Evolutionary conservation across 257 asterid species (phyloP), one percentile per base, ranked within the genome.

Genomic region (Fraxinus pennsylvanica): DNA sequence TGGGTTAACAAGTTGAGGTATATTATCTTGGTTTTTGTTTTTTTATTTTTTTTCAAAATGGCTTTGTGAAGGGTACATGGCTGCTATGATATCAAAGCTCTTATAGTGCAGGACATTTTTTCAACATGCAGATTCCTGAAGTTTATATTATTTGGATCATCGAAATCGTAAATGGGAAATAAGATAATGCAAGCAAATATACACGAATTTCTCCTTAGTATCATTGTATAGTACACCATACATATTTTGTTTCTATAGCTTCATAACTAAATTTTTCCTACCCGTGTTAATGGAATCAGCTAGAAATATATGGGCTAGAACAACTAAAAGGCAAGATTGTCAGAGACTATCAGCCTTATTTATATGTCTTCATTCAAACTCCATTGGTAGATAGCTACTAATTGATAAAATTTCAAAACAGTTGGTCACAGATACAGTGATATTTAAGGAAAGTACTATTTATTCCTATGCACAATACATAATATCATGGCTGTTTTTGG

Each of bases 1-100:
- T 95, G 99, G 99, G 86, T 93, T 82, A 93, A 95, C 84, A 95
- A 91, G 87, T 83, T 93, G 82, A 92, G 99, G 99, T 95, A 87
- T 71, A 68, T 72, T 76, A 82, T 35, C 65, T 61, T 45, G 71
- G 76, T 79, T 78, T 43, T 32, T 32, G 0, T 72, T 21, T 79
- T 13, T 79, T 25, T 25, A 25, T 25, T 67, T 71, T 54, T 19
- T 27, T 12, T 76, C 21, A 47, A 32, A 19, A 41, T 27, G 30
- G 47, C 25, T 30, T 45, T 33, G 21, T n/a, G 70, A 75, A 83
- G 74, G 57, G 6, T 63, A 25, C 69, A 63, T 25, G 68, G 47
- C 54, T 65, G 61, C 35, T 68, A 71, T 80, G 47, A 14, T 39
- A 74, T 76, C 61, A 52, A 72, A 72, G 50, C 72, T 76, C 38